Percentiles rank a stretch among this genome's conserved stretches.
Evolutionary conservation across 2,329 filamentous ascomycete species (phyloP).

Genomic region (Fusarium vanettenii): DNA sequence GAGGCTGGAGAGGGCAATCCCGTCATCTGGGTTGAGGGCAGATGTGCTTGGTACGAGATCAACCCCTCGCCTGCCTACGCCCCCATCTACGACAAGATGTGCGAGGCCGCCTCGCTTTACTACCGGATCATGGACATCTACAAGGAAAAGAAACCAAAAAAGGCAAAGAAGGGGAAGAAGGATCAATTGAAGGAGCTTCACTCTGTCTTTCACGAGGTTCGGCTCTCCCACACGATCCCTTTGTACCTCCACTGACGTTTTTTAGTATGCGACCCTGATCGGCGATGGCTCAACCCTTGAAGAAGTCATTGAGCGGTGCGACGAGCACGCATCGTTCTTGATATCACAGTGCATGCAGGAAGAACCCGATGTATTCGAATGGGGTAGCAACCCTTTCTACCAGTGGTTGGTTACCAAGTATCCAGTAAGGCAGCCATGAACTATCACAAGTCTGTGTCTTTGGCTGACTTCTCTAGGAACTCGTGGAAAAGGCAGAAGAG

Average conservation of each 20-base stretch:
- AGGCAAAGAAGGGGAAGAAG: conserved; percentile 44
- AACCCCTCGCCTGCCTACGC: conserved; percentile 68
- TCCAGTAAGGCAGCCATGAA: conserved; percentile 48
- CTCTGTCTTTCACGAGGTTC: conserved; percentile 49
- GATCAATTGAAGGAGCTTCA: conserved; percentile 46
- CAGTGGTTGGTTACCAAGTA: conserved; percentile 59
- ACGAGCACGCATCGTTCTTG: conserved; percentile 63
- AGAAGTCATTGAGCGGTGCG: conserved; percentile 60
- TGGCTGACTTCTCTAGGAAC: conserved; percentile 38
- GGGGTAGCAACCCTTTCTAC: conserved; percentile 60
- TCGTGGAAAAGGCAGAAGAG: conserved; percentile 38
- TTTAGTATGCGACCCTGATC: conserved; percentile 61
- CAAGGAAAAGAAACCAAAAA: conserved; percentile 46
- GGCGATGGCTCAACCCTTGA: conserved; percentile 65
- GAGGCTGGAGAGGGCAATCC: conserved; percentile 60
- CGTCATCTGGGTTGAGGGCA: conserved; percentile 70
- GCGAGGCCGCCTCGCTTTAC: conserved; percentile 72
- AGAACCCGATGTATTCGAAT: conserved; percentile 48
- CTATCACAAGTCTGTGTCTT: neutral
- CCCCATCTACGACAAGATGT: conserved; percentile 68
- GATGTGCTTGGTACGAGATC: conserved; percentile 77
- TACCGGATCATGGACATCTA: conserved; percentile 72
- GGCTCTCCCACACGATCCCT: neutral
- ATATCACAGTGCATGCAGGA: conserved; percentile 63
- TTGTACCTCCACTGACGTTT: conserved; percentile 1